Evolutionary conservation across 768 basidiomycete species (phyloP).

Genomic region (Leccinum obscurum): DNA sequence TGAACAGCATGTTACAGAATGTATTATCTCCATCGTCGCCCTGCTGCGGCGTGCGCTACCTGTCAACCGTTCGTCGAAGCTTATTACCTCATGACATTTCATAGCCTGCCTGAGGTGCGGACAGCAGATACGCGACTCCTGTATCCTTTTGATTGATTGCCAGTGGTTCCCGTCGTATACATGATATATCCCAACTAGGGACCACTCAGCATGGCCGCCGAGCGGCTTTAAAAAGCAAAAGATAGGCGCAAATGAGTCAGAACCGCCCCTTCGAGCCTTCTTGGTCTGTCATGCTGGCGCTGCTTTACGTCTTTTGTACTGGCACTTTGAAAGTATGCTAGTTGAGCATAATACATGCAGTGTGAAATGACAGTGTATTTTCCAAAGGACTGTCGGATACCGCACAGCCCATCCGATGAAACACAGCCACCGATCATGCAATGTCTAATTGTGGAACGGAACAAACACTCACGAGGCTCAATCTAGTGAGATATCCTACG

Average conservation of each 20-base stretch:
- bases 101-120: conserved; percentile 17
- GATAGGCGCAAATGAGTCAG: not conserved
- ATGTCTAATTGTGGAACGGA: conserved; percentile 7
- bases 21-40: not conserved
- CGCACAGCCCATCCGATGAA: not conserved
- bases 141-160: not conserved
- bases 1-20: not conserved
- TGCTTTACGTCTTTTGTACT: not conserved
- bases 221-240: not conserved
- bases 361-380: too few species aligned
- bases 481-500: conserved; percentile 14
- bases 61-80: not conserved
- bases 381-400: too few species aligned
- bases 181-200: not conserved
- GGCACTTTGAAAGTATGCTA: not conserved
- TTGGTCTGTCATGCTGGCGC: not conserved
- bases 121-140: not conserved
- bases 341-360: too few species aligned
- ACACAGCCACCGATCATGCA: conserved; percentile 28
- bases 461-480: conserved; percentile 1
- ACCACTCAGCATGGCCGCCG: not conserved
- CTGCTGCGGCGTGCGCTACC: not conserved
- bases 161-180: not conserved
- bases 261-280: not conserved
- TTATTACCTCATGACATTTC: conserved; percentile 15